Evolutionary conservation across 768 basidiomycete species (phyloP), one percentile per base, ranked within the genome.

Genomic region (Mycena olivaceomarginata): DNA sequence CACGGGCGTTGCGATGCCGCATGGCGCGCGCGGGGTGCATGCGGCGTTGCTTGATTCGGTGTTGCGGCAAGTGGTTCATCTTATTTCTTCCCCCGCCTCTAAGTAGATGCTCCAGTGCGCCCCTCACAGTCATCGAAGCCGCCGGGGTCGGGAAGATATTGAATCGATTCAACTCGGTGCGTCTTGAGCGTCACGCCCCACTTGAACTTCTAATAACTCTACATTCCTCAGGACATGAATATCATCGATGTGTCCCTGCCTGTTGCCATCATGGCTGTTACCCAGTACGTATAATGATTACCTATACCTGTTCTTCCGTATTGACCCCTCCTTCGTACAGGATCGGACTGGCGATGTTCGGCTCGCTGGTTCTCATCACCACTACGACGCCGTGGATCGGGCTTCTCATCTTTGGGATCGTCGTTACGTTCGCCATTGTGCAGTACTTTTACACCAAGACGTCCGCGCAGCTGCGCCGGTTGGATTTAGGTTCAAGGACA

Each of bases 371-470:
- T 2, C 37, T 72, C 15, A 72, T 72, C 40, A 72, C 70, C 13
- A 20, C 20, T 45, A 72, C 70, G 25, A 72, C 70, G 39, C 70
- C 70, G 5, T 72, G 70, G 70, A 72, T 72, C 41, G 70, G 60
- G 46, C 70, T 72, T 7, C 20, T 72, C 4, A 72, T 72, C 18
- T 64, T 72, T 15, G 70, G 46, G 6, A 72, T 64, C 46, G 48
- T 72, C 46, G 48, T 31, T 11, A 40, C 45, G 4, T 72, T 72
- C 37, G 39, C 39, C 13, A 31, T 72, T 10, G 70, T 72, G 31
- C 70, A 72, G 62, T 72, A 40, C 20, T 72, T 72, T 31, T 72
- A 51, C 46, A 72, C 70, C 45, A 72, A 64, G 15, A 72, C 70
- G 16, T 72, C 70, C 59, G 15, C 70, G 60, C 70, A 72, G 25